A percentile compares a stretch with the other conserved stretches of the same genome.
Conservation (phyloP, 2,329 filamentous ascomycete species). For the Fusarium stilboides region DNA sequence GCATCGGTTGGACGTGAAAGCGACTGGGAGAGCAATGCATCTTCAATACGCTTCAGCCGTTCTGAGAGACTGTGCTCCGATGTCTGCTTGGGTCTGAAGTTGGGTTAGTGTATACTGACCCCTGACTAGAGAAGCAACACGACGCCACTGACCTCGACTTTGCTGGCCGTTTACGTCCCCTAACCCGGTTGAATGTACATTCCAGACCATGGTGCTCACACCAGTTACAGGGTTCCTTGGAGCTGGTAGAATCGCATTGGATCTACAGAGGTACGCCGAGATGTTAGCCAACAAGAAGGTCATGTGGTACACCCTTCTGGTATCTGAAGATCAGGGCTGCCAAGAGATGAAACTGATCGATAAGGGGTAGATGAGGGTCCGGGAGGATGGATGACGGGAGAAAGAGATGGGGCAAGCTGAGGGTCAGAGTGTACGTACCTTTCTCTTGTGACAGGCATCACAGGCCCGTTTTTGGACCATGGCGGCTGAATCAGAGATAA, state of each 20-base stretch:
- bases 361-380: not conserved
- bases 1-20: constrained; percentile 14
- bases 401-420: constrained; percentile 2
- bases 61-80: constrained; percentile 41
- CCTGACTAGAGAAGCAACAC: not conserved
- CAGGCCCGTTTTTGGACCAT: constrained; percentile 43
- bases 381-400: not conserved
- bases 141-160: constrained; percentile 32
- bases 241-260: constrained; percentile 38
- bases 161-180: constrained; percentile 41
- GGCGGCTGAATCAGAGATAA: not conserved
- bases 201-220: constrained; percentile 44
- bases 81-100: constrained; percentile 26
- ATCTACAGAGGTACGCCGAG: constrained; percentile 24
- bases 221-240: constrained; percentile 41
- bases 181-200: constrained; percentile 47
- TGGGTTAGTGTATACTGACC: not conserved
- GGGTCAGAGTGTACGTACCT: constrained; percentile 34
- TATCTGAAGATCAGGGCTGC: not conserved
- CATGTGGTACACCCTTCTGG: not conserved
- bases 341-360: constrained; percentile 20
- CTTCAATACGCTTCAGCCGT: constrained; percentile 44
- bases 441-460: constrained; percentile 46
- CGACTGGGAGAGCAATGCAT: constrained; percentile 35
- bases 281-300: constrained; percentile 12